Percentiles rank a stretch among this genome's conserved stretches.
Conservation (phyloP, 164 flowering plant species). For the Paratinospora sagittata region DNA sequence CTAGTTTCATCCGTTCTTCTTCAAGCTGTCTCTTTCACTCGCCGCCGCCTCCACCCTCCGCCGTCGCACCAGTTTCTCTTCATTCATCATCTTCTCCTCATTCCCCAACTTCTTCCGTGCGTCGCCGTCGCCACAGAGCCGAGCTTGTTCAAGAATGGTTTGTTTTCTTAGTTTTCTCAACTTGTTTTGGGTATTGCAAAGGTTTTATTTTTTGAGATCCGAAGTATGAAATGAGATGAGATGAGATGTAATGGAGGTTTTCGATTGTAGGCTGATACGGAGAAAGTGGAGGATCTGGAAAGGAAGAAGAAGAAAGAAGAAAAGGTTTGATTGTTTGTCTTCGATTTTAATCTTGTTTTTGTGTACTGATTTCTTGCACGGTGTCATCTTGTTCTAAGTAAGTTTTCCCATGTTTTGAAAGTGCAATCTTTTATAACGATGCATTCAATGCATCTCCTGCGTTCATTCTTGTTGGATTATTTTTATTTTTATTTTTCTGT, state of each 20-base stretch:
- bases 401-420: too few relatives aligned
- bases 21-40: not conserved
- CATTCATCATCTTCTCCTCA: not conserved
- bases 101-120: not conserved
- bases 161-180: not conserved
- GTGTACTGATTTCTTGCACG: not conserved
- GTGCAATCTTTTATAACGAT: too few relatives aligned
- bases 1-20: too few relatives aligned
- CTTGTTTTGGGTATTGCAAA: not conserved
- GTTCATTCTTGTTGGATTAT: too few relatives aligned
- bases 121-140: not conserved
- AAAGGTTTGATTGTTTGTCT: slow-evolving; percentile 35
- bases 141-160: not conserved
- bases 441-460: too few relatives aligned
- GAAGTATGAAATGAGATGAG: not conserved
- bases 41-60: not conserved
- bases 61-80: not conserved
- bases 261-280: slow-evolving; percentile 6
- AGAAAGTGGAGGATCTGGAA: slow-evolving; percentile 36
- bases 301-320: slow-evolving; percentile 67
- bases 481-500: too few relatives aligned
- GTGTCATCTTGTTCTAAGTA: too few relatives aligned
- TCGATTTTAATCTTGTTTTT: not conserved
- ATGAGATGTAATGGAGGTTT: not conserved
- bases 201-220: not conserved